Evolutionary conservation across 2,329 filamentous ascomycete genomes (phyloP), one percentile per base, ranked within the genome.

Genomic region (Fusarium udum): DNA sequence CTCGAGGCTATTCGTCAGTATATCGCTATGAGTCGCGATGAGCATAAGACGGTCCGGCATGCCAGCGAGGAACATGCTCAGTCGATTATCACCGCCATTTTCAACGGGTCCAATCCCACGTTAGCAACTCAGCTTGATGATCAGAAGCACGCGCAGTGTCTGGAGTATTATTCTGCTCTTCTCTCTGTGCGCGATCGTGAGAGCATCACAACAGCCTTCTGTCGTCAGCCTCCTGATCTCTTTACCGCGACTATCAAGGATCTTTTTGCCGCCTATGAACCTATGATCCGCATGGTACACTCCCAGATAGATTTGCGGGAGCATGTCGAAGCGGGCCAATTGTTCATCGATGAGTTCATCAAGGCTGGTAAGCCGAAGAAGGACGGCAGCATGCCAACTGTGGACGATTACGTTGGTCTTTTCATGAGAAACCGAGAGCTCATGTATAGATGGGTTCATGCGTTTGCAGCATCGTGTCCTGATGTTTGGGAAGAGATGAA

Each of bases 141-240:
- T 16, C 75, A 82, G 15, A 90, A 93, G 71, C 92, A 95, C 72
- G 81, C 82, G 6, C 86, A 89, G 69, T 92, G 91, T 40, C 85
- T 92, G 49, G 90, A 93, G 64, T 95, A 93, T 80, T 90, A 93
- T 72, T 88, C 91, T 1, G 89, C 92, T 3, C 86, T 91, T n/a
- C 87, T 95, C 31, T 91, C 91, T 0, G 88, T 93, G 14, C 89
- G 90, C 40, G 93, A 96, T 78, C 89, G 93, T n/a, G 89, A 93
- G 64, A 87, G 91, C 74, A 90, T 95, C 55, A 88, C 89, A 18
- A 85, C 87, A 18, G 87, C 90, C 0, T 82, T 95, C 20, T 95
- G 93, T 80, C 88, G 89, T 20, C 86, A 89, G 51, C 89, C 86
- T 31, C 93, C 93, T 0, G 93, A 95, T 75, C 85, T 92, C 15